Base-by-base conservation (phyloP, 306 rosid species). In the Phaseolus lunatus region DNA sequence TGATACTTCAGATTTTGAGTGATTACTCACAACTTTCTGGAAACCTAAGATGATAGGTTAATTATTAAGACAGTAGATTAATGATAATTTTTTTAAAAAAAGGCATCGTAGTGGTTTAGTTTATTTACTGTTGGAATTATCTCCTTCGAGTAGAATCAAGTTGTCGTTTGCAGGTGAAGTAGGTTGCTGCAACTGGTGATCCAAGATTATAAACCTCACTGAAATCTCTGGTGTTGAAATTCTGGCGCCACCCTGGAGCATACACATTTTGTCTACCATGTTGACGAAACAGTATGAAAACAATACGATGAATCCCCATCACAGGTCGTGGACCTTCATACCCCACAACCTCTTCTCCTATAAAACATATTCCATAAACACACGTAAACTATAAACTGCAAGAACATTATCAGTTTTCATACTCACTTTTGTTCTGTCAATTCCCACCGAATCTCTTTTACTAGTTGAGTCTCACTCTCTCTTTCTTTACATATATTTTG, bases 181-280 rank as follows among this genome's bases (percentile, higher is more conserved):
- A 92, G 14, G 80, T 73, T 0, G 96, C 91, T 0, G 96, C 88
- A 16, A 92, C 96, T 0, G 97, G 96, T n/a, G n/a, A 59, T 24
- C 97, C 97, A 12, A 92, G 92, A 76, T 92, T 87, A 58, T 86
- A 87, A 53, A 85, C 72, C 80, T 86, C 86, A 7, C 91, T 88
- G 14, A 92, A 92, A 75, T 89, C 94, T 84, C 58, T 78, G 0
- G 94, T 90, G 76, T 84, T 87, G 73, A 92, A 92, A 64, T 92
- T 90, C 20, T 84, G 89, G 45, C 97, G 94, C 96, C 96, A 90
- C 10, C 92, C 90, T 0, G 97, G 96, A 37, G 94, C 89, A 11
- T 85, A 81, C 43, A 92, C 75, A 0, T 79, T 82, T 54, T 89
- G 90, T 77, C 97, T 82, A 22, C 92, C 83, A 15, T 76, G 0